Conservation (phyloP, 2,329 filamentous ascomycete genomes). For the Trematosphaeria pertusa region DNA sequence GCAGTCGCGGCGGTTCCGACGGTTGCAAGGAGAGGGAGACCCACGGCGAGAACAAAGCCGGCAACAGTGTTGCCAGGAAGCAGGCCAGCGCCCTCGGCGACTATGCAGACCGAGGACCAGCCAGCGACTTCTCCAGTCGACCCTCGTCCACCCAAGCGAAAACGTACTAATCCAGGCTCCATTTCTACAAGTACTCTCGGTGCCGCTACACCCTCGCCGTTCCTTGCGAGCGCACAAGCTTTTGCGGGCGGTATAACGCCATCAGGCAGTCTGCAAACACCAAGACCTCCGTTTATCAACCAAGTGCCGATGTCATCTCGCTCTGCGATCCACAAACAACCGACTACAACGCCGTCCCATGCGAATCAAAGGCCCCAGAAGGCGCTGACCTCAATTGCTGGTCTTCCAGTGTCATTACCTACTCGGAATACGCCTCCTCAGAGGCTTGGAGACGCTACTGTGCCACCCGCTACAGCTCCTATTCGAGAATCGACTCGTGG, state of each 20-base stretch:
- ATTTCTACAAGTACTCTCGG: background rate
- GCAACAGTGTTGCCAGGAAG: slow-evolving; percentile 13
- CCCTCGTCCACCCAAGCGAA: slow-evolving; percentile 21
- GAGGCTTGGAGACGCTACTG: too few species aligned
- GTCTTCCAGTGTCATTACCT: too few species aligned
- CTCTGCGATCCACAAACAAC: background rate
- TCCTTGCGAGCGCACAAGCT: background rate
- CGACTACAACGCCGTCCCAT: background rate
- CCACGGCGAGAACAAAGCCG: slow-evolving; percentile 12
- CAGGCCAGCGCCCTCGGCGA: background rate
- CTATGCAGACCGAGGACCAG: slow-evolving; percentile 2
- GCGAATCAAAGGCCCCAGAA: too few species aligned
- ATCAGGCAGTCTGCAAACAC: background rate
- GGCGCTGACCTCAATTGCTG: too few species aligned
- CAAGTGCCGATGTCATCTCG: background rate
- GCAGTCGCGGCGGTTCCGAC: background rate
- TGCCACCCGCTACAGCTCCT: too few species aligned
- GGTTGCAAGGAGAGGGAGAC: slow-evolving; percentile 7
- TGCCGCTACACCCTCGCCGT: background rate
- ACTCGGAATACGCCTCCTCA: too few species aligned
- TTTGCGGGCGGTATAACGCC: background rate
- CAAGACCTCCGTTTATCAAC: background rate
- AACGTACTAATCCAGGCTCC: slow-evolving; percentile 15
- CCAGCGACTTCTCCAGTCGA: background rate
- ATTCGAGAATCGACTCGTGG: too few species aligned